Evolutionary conservation across 495 filamentous ascomycete species (phyloP).

Genomic region (Penicillium taxi): DNA sequence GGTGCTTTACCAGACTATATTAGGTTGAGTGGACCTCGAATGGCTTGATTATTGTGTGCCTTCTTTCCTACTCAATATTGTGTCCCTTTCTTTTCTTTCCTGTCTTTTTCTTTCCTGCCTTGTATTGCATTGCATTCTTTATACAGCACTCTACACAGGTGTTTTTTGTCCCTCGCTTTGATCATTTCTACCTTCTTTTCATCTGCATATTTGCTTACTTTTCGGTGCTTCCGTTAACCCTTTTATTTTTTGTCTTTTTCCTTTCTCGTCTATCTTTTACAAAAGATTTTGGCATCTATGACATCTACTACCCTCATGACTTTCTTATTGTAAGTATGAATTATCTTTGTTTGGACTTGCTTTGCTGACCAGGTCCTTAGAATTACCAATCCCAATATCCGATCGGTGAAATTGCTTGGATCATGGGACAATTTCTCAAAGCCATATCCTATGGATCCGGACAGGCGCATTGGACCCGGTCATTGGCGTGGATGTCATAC

Average conservation of each 20-base stretch:
- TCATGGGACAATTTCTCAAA: conserved; percentile 90
- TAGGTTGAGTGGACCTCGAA: conserved; percentile 9
- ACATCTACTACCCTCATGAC: conserved; percentile 68
- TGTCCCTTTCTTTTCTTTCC: conserved; percentile 1
- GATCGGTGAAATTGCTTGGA: conserved; percentile 71
- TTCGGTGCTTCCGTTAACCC: conserved; percentile 7
- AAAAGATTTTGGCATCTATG: conserved; percentile 35
- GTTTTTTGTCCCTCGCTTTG: conserved; percentile 9
- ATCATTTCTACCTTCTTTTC: conserved; percentile 6
- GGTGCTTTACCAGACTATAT: too few relatives aligned
- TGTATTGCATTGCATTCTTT: conserved; percentile 17
- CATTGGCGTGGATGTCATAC: conserved; percentile 80
- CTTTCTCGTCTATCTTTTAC: too few relatives aligned
- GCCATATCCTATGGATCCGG: conserved; percentile 70
- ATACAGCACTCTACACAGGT: conserved; percentile 14
- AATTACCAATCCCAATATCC: conserved; percentile 52
- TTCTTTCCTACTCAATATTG: conserved; percentile 1
- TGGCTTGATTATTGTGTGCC: not conserved
- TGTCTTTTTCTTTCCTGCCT: conserved; percentile 1
- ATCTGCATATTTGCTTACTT: conserved; percentile 4
- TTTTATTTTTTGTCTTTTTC: conserved; percentile 7
- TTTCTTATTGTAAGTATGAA: conserved; percentile 57
- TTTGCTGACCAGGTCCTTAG: conserved; percentile 8
- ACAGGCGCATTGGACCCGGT: conserved; percentile 57
- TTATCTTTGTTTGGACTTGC: not conserved